Evolutionary conservation across 2,329 filamentous ascomycete genomes (phyloP).

Genomic region (Aspergillus candidus): DNA sequence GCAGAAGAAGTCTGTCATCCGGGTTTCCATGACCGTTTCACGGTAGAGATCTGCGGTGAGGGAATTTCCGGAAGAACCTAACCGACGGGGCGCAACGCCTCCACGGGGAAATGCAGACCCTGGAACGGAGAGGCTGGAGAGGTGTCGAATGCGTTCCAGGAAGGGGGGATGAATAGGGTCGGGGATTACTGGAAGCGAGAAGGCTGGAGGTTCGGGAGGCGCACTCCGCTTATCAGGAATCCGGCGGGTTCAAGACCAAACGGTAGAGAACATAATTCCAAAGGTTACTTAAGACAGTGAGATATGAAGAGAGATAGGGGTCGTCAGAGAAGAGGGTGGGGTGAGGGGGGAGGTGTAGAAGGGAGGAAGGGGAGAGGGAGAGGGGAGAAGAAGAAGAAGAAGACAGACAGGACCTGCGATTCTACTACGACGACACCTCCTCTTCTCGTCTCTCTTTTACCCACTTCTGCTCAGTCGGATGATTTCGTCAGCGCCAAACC

Average conservation of each 20-base stretch:
- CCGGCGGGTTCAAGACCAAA: neutral
- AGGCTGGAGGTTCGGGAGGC: slow-evolving; percentile 3
- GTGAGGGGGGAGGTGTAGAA: slow-evolving; percentile 1
- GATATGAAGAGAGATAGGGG: neutral
- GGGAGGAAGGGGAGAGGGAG: slow-evolving; percentile 2
- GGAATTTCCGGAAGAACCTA: slow-evolving; percentile 5
- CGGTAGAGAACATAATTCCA: too few relatives aligned
- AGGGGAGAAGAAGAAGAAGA: slow-evolving; percentile 6
- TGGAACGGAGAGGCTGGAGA: neutral
- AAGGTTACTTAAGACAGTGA: neutral
- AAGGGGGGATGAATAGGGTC: neutral
- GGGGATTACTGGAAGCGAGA: neutral
- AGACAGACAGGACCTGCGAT: slow-evolving; percentile 7
- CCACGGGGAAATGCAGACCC: too few relatives aligned
- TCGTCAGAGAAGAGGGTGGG: slow-evolving; percentile 1
- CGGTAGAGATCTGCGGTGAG: slow-evolving; percentile 3
- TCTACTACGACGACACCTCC: neutral
- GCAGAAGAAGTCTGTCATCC: slow-evolving; percentile 15
- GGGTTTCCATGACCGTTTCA: slow-evolving; percentile 22
- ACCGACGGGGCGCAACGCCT: too few relatives aligned
- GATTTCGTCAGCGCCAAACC: neutral
- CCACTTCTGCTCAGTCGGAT: neutral
- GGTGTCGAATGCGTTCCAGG: neutral
- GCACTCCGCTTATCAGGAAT: slow-evolving; percentile 8
- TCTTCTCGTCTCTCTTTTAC: neutral